A percentile compares a stretch with the other conserved stretches of the same genome.
These are phyloP conservation scores for Termitomyces sp. DNA, from an alignment of 768 basidiomycete species.

Conservation along the genomic window DNA sequence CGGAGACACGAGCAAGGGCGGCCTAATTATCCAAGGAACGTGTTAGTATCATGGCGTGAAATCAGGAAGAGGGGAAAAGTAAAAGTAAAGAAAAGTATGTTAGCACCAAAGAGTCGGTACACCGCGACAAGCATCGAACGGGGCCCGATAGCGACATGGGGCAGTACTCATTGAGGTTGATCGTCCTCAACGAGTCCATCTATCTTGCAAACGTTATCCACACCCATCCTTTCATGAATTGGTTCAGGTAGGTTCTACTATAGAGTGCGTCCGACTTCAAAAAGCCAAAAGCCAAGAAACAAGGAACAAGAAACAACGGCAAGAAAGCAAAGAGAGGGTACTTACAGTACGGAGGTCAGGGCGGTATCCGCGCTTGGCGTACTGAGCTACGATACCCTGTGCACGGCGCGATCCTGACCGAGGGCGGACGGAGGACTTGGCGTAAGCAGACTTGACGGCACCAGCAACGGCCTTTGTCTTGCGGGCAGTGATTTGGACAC, in stretches of 20 bases:
- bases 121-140: slow-evolving; percentile 57
- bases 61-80: slow-evolving; percentile 11
- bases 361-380: slow-evolving; percentile 66
- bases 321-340: slow-evolving; percentile 15
- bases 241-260: slow-evolving; percentile 88
- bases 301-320: slow-evolving; percentile 1
- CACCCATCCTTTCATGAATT: slow-evolving; percentile 75
- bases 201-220: slow-evolving; percentile 90
- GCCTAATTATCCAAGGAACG: slow-evolving; percentile 37
- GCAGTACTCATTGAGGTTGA: slow-evolving; percentile 54
- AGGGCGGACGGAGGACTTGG: slow-evolving; percentile 53
- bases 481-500: slow-evolving; percentile 58
- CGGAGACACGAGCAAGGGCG: slow-evolving; percentile 71
- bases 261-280: slow-evolving; percentile 53
- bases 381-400: slow-evolving; percentile 54
- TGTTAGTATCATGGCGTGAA: slow-evolving; percentile 23
- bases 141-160: slow-evolving; percentile 77
- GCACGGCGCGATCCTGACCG: slow-evolving; percentile 71
- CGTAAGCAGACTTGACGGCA: slow-evolving; percentile 42
- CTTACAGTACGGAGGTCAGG: slow-evolving; percentile 76
- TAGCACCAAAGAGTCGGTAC: slow-evolving; percentile 70
- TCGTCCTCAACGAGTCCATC: slow-evolving; percentile 45
- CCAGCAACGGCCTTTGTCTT: slow-evolving; percentile 55
- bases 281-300: slow-evolving; percentile 12
- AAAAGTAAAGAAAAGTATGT: slow-evolving; percentile 32